Base-by-base conservation (phyloP, 768 basidiomycete species). In the Erythrobasidium yunnanense region DNA sequence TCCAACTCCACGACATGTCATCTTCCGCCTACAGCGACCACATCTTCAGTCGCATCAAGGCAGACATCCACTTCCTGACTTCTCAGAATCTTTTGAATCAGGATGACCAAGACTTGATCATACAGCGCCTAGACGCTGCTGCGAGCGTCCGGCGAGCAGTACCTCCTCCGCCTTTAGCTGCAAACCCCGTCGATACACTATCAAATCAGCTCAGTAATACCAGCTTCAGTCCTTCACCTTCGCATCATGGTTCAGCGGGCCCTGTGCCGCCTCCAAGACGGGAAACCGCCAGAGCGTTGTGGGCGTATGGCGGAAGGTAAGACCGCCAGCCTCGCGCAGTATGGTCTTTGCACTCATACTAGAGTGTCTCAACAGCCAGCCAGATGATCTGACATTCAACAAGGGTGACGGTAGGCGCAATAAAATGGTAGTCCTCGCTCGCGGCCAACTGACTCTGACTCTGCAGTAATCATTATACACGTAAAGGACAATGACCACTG, bases 401-500 rank as follows among this genome's bases (percentile, higher is more conserved):
- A 58, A 58, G 42, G 45, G 45, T 45, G 56, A 58, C 38, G 45
- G 38, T 42, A n/a, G n/a, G 38, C 11, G 38, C n/a, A n/a, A 42
- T 11, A 11, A 11, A 42, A 11, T 42, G 11, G n/a, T 42, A n/a
- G 38, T 42, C 11, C 38, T 42, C n/a, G 38, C 11, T 11, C 11
- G 11, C 11, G 38, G 38, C 38, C n/a, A 11, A n/a, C 38, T 42
- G 38, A 42, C 38, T n/a, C 11, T 42, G 38, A 42, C 11, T 42
- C 11, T 42, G 11, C n/a, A 42, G 38, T 42, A 4, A 46, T 58
- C 7, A 29, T 58, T 45, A 46, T 58, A 20, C 25, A 23, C 2
- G 25, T 22, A 25, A 38, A 46, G 35, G 56, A 58, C 15, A 58
- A 58, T 23, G 56, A 58, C 11, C 33, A 58, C 38, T 58, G 56